Conservation (phyloP, 148 eudicot genomes). For the Cornus suecica region DNA sequence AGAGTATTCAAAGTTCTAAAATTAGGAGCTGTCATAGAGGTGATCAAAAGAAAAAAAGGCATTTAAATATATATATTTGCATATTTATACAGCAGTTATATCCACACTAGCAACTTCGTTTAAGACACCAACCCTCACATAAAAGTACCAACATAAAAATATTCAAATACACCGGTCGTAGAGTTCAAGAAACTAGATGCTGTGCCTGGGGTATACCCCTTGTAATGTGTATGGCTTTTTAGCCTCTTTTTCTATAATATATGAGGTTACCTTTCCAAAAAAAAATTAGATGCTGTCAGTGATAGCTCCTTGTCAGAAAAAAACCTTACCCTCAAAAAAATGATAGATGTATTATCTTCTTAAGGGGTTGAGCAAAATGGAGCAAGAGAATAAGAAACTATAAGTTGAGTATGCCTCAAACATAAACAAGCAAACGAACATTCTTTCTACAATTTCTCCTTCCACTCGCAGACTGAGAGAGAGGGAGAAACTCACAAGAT, state of each 20-base stretch:
- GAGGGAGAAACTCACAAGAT: slow-evolving; percentile 56
- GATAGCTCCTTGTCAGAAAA: no score
- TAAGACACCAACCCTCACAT: not conserved
- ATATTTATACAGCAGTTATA: no score
- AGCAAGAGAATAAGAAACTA: not conserved
- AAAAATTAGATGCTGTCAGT: no score
- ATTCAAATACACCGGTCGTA: not conserved
- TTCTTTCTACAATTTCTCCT: not conserved
- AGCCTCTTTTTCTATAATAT: no score
- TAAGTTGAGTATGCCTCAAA: not conserved
- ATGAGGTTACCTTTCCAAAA: no score
- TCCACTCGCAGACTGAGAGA: not conserved
- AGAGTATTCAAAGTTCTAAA: not conserved
- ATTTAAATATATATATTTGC: no score
- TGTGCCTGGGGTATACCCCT: no score
- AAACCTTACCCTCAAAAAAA: not conserved
- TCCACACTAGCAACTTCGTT: no score
- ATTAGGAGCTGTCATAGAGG: not conserved
- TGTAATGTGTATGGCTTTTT: no score
- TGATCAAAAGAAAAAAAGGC: not conserved
- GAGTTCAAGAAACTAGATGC: no score
- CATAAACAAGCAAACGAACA: no score
- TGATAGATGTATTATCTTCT: not conserved
- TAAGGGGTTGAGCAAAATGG: not conserved
- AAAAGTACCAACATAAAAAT: no score